These are phyloP conservation scores for Vigna angularis DNA, from an alignment of 306 rosid species.

Conservation along the genomic window DNA sequence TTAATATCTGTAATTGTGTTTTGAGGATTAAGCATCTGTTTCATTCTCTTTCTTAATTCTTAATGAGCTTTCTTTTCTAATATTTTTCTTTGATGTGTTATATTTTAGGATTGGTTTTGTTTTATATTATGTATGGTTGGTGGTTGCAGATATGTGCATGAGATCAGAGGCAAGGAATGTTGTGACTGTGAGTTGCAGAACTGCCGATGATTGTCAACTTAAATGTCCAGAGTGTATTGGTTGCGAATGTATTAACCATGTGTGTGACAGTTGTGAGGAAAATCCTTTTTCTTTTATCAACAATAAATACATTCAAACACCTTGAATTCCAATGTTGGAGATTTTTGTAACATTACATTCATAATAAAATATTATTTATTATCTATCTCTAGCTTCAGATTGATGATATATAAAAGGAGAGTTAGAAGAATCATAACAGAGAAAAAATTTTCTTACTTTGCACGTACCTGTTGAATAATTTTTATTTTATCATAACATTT, in stretches of 20 bases:
- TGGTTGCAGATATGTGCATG: not conserved
- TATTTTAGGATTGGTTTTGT: not conserved
- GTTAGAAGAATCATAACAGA: too few species aligned
- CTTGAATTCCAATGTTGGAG: not conserved
- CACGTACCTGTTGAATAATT: too few species aligned
- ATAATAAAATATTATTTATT: too few species aligned
- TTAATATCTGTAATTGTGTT: not conserved
- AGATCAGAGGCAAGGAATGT: not conserved
- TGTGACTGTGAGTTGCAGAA: not conserved
- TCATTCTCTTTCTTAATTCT: too few species aligned
- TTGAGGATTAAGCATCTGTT: too few species aligned
- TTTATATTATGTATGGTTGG: not conserved
- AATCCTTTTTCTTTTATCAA: not conserved
- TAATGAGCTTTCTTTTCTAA: too few species aligned
- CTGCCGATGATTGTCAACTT: fast-evolving
- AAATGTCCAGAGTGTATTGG: not conserved
- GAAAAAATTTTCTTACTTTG: too few species aligned
- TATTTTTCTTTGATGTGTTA: not conserved
- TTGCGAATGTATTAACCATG: not conserved
- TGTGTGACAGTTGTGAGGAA: too few species aligned
- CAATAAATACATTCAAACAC: not conserved
- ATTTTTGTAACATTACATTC: too few species aligned
- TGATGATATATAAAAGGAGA: too few species aligned
- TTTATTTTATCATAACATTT: too few species aligned
- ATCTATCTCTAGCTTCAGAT: too few species aligned